These are phyloP conservation scores for Herpotrichia juniperi DNA, from an alignment of 2,329 filamentous ascomycete species.

Conservation along the genomic window DNA sequence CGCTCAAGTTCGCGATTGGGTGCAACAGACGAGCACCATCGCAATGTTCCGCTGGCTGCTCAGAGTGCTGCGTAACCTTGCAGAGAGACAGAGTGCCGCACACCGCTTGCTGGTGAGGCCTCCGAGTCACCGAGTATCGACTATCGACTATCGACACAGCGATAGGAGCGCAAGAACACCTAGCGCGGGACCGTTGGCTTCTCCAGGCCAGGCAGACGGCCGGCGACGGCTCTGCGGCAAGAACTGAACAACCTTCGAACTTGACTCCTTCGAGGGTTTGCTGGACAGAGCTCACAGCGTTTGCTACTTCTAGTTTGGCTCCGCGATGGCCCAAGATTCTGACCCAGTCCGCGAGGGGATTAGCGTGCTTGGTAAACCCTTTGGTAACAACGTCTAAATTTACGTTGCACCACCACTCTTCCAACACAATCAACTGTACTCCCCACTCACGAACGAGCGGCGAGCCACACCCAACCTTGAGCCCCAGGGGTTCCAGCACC, in stretches of 20 bases:
- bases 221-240: constrained; percentile 5
- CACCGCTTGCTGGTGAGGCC: constrained; percentile 14
- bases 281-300: constrained; percentile 9
- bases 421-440: not conserved
- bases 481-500: constrained; percentile 23
- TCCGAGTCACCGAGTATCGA: not conserved
- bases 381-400: constrained; percentile 19
- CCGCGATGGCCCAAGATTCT: not conserved
- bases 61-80: constrained; percentile 10
- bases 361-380: constrained; percentile 1
- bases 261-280: not conserved
- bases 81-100: constrained; percentile 8
- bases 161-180: constrained; percentile 1
- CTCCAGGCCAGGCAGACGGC: not conserved
- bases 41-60: not conserved
- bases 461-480: constrained; percentile 15
- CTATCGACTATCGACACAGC: not conserved
- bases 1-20: constrained; percentile 4
- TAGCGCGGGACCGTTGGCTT: constrained; percentile 4
- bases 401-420: constrained; percentile 9
- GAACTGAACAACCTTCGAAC: not conserved
- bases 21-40: not conserved
- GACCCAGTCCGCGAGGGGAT: not conserved
- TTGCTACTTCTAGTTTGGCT: constrained; percentile 9
- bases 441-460: not conserved